Evolutionary conservation across 345 rosid species (phyloP).

Genomic region (Bruguiera gymnorhiza): DNA sequence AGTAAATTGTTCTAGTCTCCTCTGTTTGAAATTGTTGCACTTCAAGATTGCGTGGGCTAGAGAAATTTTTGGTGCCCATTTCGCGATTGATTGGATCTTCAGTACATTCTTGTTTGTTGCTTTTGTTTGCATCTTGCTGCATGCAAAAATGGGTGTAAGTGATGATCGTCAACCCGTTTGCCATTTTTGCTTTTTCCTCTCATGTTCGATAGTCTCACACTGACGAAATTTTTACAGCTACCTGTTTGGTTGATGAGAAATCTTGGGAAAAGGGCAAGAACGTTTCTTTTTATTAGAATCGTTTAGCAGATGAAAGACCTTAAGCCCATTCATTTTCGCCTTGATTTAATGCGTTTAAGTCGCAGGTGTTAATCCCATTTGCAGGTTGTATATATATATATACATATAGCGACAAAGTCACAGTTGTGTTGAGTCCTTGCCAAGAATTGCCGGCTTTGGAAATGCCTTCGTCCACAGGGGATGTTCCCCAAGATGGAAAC

Average conservation of each 20-base stretch:
- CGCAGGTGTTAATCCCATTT: neutral
- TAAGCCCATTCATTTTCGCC: neutral
- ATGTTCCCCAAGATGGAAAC: conserved; percentile 38
- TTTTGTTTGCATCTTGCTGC: no score
- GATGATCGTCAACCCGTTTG: no score
- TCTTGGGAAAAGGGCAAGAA: neutral
- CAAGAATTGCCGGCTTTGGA: neutral
- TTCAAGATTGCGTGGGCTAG: no score
- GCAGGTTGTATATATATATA: conserved; percentile 13
- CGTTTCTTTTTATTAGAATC: neutral
- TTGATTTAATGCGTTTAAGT: neutral
- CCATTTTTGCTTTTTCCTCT: no score
- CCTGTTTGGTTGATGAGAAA: conserved; percentile 7
- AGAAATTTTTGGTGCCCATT: no score
- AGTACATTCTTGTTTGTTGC: no score
- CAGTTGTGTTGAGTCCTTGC: neutral
- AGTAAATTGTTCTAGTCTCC: no score
- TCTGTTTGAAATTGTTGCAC: no score
- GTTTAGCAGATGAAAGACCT: neutral
- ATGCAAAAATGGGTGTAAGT: no score
- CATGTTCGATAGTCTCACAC: neutral
- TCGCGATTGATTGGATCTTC: no score
- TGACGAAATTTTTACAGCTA: neutral
- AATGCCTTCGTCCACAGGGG: conserved; percentile 41
- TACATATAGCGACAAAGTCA: neutral